phyloP scores from a whole-genome alignment of 1,139 yeast species.

The Yamadazyma oceani region DNA sequence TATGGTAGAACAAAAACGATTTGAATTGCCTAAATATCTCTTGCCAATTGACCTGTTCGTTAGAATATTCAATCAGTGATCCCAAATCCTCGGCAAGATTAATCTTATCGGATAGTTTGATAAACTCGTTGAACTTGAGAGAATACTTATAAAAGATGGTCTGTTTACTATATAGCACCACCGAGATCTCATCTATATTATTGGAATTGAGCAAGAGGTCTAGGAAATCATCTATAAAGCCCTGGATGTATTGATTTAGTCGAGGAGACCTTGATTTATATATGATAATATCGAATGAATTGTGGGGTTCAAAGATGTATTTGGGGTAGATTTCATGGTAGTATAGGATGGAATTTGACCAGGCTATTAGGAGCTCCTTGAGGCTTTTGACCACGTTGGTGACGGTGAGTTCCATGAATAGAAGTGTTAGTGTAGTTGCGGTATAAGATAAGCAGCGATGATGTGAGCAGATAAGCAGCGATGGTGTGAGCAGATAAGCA shows the following conservation, averaged over 20 bases:
- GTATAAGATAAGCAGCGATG: background rate
- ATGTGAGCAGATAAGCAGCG: too few relatives aligned
- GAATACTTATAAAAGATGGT: constrained; percentile 24
- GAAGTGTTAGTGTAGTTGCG: background rate
- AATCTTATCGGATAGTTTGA: constrained; percentile 5
- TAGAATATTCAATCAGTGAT: background rate
- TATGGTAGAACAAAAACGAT: constrained; percentile 30
- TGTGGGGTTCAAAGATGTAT: constrained; percentile 35
- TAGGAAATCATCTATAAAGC: constrained; percentile 27
- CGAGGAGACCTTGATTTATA: constrained; percentile 44
- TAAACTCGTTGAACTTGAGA: constrained; percentile 29
- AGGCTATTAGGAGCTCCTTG: constrained; percentile 40
- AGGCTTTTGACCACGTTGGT: constrained; percentile 31
- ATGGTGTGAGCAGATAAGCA: too few relatives aligned
- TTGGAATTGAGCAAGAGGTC: constrained; percentile 17
- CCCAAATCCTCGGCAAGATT: background rate
- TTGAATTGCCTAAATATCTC: constrained; percentile 34
- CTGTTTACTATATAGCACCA: constrained; percentile 26
- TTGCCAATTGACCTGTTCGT: constrained; percentile 31
- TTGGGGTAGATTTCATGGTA: constrained; percentile 44
- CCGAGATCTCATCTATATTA: constrained; percentile 22
- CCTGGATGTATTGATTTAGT: constrained; percentile 36
- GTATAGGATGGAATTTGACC: constrained; percentile 49
- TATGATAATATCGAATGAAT: constrained; percentile 42
- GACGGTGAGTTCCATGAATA: constrained; percentile 21